These are phyloP conservation scores for Dipteronia dyeriana DNA, from an alignment of 345 rosid species.

Conservation along the genomic window DNA sequence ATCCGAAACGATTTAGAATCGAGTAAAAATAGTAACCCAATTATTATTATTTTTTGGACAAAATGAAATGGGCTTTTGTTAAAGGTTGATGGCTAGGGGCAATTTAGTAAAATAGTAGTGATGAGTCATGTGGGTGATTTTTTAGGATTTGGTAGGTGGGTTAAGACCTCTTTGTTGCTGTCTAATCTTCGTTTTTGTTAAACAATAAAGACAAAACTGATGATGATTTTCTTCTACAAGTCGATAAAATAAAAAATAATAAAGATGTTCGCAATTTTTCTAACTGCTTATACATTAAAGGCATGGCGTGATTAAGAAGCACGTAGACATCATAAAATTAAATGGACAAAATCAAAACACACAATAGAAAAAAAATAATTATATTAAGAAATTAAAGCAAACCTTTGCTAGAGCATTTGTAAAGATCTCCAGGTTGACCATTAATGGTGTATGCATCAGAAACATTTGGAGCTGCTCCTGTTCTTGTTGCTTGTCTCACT, in stretches of 20 bases:
- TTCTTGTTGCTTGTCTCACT: conserved; percentile 57
- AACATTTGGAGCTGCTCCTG: conserved; percentile 72
- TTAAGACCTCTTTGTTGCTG: background rate
- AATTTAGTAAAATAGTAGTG: background rate
- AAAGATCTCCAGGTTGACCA: conserved; percentile 95
- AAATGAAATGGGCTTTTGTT: background rate
- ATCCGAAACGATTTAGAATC: too few relatives aligned
- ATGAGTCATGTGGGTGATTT: too few relatives aligned
- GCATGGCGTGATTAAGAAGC: background rate
- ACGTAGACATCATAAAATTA: background rate
- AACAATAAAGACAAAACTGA: background rate
- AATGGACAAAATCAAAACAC: background rate
- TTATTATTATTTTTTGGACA: background rate
- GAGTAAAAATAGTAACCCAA: too few relatives aligned
- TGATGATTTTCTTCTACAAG: background rate
- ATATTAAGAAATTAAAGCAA: background rate
- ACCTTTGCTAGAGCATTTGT: conserved; percentile 85
- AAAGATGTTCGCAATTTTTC: background rate
- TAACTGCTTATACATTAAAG: too few relatives aligned
- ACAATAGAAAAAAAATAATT: background rate
- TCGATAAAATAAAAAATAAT: background rate
- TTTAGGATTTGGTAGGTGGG: background rate
- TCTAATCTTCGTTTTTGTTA: background rate
- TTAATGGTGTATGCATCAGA: conserved; percentile 90
- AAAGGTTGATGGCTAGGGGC: background rate